phyloP scores from a whole-genome alignment of 2,329 filamentous ascomycete genomes.

The Venturia carpophila region DNA sequence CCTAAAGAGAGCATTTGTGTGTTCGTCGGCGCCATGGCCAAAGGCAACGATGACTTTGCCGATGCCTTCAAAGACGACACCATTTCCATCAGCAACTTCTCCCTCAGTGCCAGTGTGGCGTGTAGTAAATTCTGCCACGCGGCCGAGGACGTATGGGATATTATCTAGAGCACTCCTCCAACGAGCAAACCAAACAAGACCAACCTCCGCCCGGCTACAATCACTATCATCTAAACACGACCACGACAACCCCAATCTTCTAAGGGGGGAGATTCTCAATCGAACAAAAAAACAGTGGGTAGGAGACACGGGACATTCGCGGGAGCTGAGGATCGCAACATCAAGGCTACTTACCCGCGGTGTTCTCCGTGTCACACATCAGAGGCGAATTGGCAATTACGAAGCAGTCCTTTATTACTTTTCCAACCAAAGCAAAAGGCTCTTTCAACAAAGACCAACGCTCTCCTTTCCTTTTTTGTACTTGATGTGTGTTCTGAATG shows the following conservation, averaged over 20 bases:
- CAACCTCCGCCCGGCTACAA: background rate
- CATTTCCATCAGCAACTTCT: conserved; percentile 98
- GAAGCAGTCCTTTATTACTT: conserved; percentile 18
- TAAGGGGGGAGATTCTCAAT: conserved; percentile 1
- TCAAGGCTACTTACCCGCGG: conserved; percentile 14
- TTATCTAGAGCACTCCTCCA: conserved; percentile 53
- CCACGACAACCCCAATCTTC: background rate
- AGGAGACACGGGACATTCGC: conserved; percentile 13
- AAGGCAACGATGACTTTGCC: conserved; percentile 91
- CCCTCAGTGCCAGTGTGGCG: conserved; percentile 90
- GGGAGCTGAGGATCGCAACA: conserved; percentile 17
- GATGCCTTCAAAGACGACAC: conserved; percentile 93
- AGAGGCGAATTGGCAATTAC: conserved; percentile 5
- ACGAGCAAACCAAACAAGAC: background rate
- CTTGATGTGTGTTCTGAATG: background rate
- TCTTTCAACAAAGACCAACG: conserved; percentile 18
- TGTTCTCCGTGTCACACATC: conserved; percentile 13
- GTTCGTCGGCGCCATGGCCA: conserved; percentile 97
- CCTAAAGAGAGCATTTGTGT: conserved; percentile 91
- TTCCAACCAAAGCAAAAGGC: conserved; percentile 19
- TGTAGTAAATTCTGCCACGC: conserved; percentile 99
- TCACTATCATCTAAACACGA: background rate
- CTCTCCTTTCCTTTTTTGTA: conserved; percentile 10
- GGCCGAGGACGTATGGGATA: conserved; percentile 91
- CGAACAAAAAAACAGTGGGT: conserved; percentile 2